Conservation (phyloP, 208 protist species). For the Crithidia sp. region DNA sequence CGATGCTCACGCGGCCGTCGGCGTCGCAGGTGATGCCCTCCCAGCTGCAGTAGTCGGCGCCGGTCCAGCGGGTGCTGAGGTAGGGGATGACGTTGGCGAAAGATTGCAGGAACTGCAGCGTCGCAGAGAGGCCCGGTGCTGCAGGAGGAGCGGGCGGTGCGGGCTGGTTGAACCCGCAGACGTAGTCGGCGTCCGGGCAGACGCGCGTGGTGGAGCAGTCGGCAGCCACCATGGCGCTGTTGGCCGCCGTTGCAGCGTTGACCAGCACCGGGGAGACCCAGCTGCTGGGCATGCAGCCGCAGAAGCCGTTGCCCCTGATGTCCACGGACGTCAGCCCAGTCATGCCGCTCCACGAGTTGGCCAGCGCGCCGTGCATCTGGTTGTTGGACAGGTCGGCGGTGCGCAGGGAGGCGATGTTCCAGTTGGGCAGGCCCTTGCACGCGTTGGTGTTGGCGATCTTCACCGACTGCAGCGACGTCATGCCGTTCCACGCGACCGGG, state of each 20-base stretch:
- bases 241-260: constrained; percentile 17
- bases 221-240: neutral
- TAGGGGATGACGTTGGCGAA: too few species aligned
- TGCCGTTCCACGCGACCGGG: constrained; percentile 6
- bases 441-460: constrained; percentile 6
- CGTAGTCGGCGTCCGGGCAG: neutral
- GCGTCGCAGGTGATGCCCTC: too few species aligned
- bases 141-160: too few species aligned
- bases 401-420: constrained; percentile 18
- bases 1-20: too few species aligned
- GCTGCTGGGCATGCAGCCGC: constrained; percentile 9
- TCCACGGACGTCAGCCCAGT: constrained; percentile 20
- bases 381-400: constrained; percentile 27
- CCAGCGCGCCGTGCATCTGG: constrained; percentile 17
- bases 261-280: constrained; percentile 19
- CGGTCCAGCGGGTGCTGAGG: too few species aligned
- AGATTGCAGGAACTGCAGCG: too few species aligned
- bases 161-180: too few species aligned
- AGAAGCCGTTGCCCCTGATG: constrained; percentile 26
- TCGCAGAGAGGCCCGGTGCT: too few species aligned
- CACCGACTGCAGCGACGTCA: neutral
- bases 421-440: constrained; percentile 18
- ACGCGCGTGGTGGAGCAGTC: neutral
- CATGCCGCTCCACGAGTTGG: constrained; percentile 19
- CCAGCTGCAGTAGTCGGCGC: too few species aligned